Evolutionary conservation across 805 yeast genomes (phyloP).

Genomic region (Schizosaccharomyces cryophilus): DNA sequence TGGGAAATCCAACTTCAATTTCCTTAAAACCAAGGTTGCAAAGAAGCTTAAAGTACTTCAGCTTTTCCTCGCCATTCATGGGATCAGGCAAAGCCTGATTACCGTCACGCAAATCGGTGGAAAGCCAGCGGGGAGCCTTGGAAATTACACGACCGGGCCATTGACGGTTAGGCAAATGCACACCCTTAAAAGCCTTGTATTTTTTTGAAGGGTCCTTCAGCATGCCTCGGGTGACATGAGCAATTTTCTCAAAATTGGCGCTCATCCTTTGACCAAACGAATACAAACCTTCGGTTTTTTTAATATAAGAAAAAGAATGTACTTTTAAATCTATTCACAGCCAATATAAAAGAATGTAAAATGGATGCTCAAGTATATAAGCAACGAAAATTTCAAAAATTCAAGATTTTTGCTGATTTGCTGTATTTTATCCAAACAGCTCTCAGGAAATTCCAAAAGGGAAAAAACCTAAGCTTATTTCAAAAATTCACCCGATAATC

Average conservation of each 20-base stretch:
- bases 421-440: too few relatives aligned
- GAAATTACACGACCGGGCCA: slow-evolving; percentile 43
- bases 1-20: slow-evolving; percentile 62
- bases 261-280: not conserved
- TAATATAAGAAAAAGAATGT: too few relatives aligned
- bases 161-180: slow-evolving; percentile 33
- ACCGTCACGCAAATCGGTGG: slow-evolving; percentile 66
- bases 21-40: slow-evolving; percentile 59
- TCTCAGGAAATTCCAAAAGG: too few relatives aligned
- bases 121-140: slow-evolving; percentile 57
- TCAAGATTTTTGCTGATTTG: too few relatives aligned
- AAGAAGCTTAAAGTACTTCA: slow-evolving; percentile 40
- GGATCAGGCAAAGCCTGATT: slow-evolving; percentile 65
- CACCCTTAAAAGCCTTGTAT: slow-evolving; percentile 30
- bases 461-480: too few relatives aligned
- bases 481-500: too few relatives aligned
- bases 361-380: too few relatives aligned
- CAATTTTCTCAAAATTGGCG: not conserved
- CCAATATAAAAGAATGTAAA: too few relatives aligned
- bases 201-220: slow-evolving; percentile 35
- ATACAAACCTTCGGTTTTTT: too few relatives aligned
- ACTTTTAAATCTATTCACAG: too few relatives aligned
- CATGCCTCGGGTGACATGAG: slow-evolving; percentile 6
- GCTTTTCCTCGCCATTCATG: slow-evolving; percentile 59
- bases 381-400: too few relatives aligned